Base-by-base conservation (phyloP, 768 basidiomycete genomes). In the Lactarius pseudohatsudake region DNA sequence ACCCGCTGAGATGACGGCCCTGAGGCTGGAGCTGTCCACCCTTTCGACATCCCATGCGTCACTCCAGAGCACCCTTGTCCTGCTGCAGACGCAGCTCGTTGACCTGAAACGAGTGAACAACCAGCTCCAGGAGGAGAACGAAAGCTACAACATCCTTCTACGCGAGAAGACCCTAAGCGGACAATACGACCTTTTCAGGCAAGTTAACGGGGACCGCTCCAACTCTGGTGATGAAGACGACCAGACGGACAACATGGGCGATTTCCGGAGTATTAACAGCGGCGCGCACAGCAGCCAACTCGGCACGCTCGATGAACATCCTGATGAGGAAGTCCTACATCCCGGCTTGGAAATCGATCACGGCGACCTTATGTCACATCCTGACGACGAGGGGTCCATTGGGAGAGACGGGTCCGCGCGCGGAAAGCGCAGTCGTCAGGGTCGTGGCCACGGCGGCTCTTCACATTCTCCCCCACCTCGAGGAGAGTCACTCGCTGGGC, bases 101-200 rank as follows among this genome's bases (percentile, higher is more conserved):
- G 96, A 98, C 73, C 77, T 98, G 61, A 92, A 94, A 77, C 81
- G 91, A 62, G 89, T 95, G 67, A 97, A 97, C 75, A 84, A 88
- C 69, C 86, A 90, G 69, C 76, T 94, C 47, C 93, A 95, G 77
- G 95, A 98, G 76, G 96, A 98, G 72, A 99, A 98, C 76, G 95
- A 97, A 77, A 92, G 92, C 59, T 99, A 94, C 79, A 94, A 96
- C 84, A 92, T 96, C 68, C 83, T 99, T 45, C 79, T 98, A 30
- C 82, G 92, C 68, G 96, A 98, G 78, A 89, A 86, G 79, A 98
- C 97, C 0, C 77, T 98, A 54, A 94, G 83, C 70, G 96, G 96
- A 4, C 90, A 92, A 72, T 92, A 91, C 74, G 89, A 93, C 74
- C 79, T 92, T 68, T 80, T 87, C 75, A 86, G 81, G 71, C 86